Evolutionary conservation across 495 filamentous ascomycete genomes (phyloP), one percentile per base, ranked within the genome.

Genomic region (Apiosordaria backusii): DNA sequence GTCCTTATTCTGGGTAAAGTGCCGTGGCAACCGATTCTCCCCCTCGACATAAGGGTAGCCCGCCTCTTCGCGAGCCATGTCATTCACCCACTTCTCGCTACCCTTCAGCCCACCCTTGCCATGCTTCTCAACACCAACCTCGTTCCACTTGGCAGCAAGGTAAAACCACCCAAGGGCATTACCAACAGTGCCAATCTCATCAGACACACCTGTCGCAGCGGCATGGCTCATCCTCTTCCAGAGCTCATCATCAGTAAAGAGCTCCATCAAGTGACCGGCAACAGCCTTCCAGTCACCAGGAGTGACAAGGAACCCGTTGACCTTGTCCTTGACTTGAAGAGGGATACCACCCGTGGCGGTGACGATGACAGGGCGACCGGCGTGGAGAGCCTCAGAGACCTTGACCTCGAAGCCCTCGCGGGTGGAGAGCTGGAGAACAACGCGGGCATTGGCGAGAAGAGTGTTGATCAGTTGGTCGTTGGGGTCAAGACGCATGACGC

Each of bases 401-500:
- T 96, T 96, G 63, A 95, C 89, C 74, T 96, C 92, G 70, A 96
- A 96, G 3, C 92, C 92, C 74, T 96, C 92, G 21, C 89, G 86
- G 1, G 87, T 92, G 7, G 90, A 93, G 19, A 96, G 84, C 75
- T 96, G 92, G 50, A 94, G 81, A 0, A 86, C 89, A 22, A 93
- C 83, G 64, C 87, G 86, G 2, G 90, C 87, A 57, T 88, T 88
- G 50, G 89, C 87, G 50, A 96, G 80, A n/a, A 96, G 76, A 0
- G 89, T 87, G 71, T 95, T 93, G 71, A 96, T 86, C 16, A 92
- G 77, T 74, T 95, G 92, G 70, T 96, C 92, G 13, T 86, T 89
- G 4, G 90, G 90, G 2, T 87, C 84, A 1, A 96, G 82, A 16
- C 92, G 88, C 83, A 93, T 89, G 67, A 93, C 85, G 66, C 90